Evolutionary conservation across 2,329 filamentous ascomycete genomes (phyloP).

Genomic region (Beauveria asiatica): DNA sequence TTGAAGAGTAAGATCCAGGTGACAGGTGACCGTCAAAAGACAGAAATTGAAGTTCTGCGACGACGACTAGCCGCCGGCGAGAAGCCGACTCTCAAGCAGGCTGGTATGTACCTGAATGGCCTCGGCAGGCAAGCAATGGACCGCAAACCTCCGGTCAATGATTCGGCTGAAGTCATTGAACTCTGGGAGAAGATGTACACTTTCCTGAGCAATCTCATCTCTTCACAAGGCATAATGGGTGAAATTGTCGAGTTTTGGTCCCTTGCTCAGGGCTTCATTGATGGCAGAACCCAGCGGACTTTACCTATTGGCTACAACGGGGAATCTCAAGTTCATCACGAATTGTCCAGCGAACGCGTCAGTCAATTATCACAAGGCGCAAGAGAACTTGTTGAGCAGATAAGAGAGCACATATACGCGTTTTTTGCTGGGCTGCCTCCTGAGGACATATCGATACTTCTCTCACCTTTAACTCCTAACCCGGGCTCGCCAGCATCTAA

Average conservation of each 20-base stretch:
- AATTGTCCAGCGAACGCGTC: constrained; percentile 62
- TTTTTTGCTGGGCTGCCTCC: constrained; percentile 86
- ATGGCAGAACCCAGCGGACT: constrained; percentile 71
- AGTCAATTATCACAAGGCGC: constrained; percentile 67
- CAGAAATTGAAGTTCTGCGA: constrained; percentile 86
- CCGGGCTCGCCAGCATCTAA: constrained; percentile 44
- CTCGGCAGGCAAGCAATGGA: constrained; percentile 60
- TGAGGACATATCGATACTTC: constrained; percentile 80
- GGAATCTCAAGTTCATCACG: constrained; percentile 73
- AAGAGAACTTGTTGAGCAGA: constrained; percentile 71
- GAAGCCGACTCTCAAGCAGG: constrained; percentile 57
- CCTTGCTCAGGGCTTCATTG: constrained; percentile 80
- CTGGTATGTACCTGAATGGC: constrained; percentile 69
- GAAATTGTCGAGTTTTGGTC: constrained; percentile 95
- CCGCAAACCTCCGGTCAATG: constrained; percentile 56
- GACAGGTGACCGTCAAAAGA: constrained; percentile 74
- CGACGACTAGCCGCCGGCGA: constrained; percentile 68
- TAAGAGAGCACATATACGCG: constrained; percentile 68
- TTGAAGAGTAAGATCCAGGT: constrained; percentile 76
- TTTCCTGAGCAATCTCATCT: constrained; percentile 67
- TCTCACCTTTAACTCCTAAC: constrained; percentile 68
- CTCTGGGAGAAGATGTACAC: constrained; percentile 84
- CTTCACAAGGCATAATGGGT: constrained; percentile 70
- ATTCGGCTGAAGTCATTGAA: constrained; percentile 72
- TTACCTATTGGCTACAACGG: constrained; percentile 76